These are phyloP conservation scores for Venturia asperata DNA, from an alignment of 2,329 filamentous ascomycete genomes.

Conservation along the genomic window DNA sequence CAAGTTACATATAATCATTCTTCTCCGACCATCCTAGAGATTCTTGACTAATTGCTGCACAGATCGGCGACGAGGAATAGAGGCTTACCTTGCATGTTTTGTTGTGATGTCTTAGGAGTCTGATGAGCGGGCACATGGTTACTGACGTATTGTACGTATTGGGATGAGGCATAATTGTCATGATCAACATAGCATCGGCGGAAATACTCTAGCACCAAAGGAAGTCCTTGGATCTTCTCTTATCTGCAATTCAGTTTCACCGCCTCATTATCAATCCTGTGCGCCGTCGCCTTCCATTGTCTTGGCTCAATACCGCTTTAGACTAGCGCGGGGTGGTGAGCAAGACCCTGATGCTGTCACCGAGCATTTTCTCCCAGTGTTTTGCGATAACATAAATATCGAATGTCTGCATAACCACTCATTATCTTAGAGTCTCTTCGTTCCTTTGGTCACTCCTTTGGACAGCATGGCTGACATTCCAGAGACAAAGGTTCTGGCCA, in stretches of 20 bases:
- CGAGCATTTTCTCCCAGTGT: neutral
- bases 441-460: neutral
- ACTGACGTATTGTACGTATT: neutral
- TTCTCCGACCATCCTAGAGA: neutral
- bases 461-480: constrained; percentile 35
- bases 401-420: neutral
- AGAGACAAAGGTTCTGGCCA: constrained; percentile 67
- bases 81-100: constrained; percentile 17
- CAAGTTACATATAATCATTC: constrained; percentile 36
- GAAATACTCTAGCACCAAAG: neutral
- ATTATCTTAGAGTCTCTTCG: neutral
- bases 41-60: constrained; percentile 4
- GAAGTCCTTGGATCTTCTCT: neutral
- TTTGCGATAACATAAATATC: constrained; percentile 2
- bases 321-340: constrained; percentile 3
- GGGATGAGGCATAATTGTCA: constrained; percentile 5
- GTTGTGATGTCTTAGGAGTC: constrained; percentile 13
- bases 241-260: constrained; percentile 11
- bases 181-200: constrained; percentile 2
- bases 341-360: constrained; percentile 10
- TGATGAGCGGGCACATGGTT: constrained; percentile 9
- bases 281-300: neutral
- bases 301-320: neutral
- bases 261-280: constrained; percentile 6
- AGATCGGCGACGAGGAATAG: constrained; percentile 63